phyloP scores from a whole-genome alignment of 305 asterid genomes.

The Fraxinus floribunda region DNA sequence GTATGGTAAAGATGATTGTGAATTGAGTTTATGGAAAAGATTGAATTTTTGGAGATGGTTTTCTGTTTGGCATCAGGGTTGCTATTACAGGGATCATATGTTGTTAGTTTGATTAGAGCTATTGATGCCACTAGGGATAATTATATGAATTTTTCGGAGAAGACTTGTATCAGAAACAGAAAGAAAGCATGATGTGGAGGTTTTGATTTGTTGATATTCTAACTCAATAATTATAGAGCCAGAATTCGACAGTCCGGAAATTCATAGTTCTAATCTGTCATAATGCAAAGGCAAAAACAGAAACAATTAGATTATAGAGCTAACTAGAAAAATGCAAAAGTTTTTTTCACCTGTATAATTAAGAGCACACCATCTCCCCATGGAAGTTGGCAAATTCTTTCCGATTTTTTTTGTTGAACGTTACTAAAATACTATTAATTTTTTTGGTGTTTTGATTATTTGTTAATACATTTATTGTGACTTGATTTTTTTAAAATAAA shows the following conservation, averaged over 20 bases:
- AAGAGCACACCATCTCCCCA: constrained; percentile 96
- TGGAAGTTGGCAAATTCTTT: constrained; percentile 87
- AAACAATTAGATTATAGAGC: background rate
- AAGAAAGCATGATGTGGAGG: background rate
- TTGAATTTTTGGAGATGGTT: too few species aligned
- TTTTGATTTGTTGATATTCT: background rate
- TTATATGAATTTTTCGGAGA: background rate
- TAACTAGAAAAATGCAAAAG: background rate
- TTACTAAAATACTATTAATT: background rate
- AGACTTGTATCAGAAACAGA: background rate
- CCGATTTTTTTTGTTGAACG: constrained; percentile 6
- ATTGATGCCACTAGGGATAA: background rate
- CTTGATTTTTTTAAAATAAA: too few species aligned
- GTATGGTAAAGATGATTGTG: too few species aligned
- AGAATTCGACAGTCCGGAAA: background rate
- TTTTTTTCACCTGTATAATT: constrained; percentile 65
- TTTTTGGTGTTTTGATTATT: too few species aligned
- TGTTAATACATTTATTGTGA: too few species aligned
- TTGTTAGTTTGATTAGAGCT: background rate
- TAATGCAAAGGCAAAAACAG: background rate
- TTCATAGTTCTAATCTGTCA: background rate
- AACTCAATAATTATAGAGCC: background rate
- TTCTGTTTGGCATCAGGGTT: too few species aligned
- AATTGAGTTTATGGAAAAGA: too few species aligned
- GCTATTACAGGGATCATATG: too few species aligned